Evolutionary conservation across 176 grass and related monocot genomes (phyloP), one percentile per base, ranked within the genome.

Genomic region (Aegilops tauschii): DNA sequence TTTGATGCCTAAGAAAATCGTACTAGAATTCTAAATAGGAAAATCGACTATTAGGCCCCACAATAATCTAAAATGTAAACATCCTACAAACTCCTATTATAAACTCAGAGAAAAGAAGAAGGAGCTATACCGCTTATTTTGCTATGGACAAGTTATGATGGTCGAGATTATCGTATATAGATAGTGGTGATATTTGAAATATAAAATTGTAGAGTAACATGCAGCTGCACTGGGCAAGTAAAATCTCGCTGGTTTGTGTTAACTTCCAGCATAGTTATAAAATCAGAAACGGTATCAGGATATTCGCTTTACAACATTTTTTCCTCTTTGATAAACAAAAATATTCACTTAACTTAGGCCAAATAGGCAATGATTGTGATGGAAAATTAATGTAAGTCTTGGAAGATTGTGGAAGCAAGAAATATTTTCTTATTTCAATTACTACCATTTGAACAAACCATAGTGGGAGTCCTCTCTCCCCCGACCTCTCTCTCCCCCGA

Each of bases 391-490:
- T 58, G 81, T 8, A 71, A 81, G 8, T 73, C 21, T 72, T 80
- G 72, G 77, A 85, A 28, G 65, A 79, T 77, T 73, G 16, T 64
- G 87, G 47, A 92, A 87, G 47, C 78, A 89, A 77, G 47, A 65
- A 76, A 81, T 89, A 49, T 89, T 80, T 85, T 73, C 18, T 75
- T 91, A 81, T 61, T 35, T 91, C 5, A 65, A 93, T 79, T 79
- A 81, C 72, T 83, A 42, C 70, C 75, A 35, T 78, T 79, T 25
- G 23, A 25, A 25, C 23, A 25, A 25, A 25, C 23, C 23, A 25
- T 25, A 25, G 23, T 25, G 23, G 23, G 23, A n/a, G n/a, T n/a
- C n/a, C n/a, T n/a, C n/a, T n/a, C n/a, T n/a, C 23, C 0, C 23
- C 23, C 23, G 23, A 0, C 23, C 23, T 25, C 23, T 25, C 23